Conservation (phyloP, 202 grass and related monocot species). For the Musa balbisiana region DNA sequence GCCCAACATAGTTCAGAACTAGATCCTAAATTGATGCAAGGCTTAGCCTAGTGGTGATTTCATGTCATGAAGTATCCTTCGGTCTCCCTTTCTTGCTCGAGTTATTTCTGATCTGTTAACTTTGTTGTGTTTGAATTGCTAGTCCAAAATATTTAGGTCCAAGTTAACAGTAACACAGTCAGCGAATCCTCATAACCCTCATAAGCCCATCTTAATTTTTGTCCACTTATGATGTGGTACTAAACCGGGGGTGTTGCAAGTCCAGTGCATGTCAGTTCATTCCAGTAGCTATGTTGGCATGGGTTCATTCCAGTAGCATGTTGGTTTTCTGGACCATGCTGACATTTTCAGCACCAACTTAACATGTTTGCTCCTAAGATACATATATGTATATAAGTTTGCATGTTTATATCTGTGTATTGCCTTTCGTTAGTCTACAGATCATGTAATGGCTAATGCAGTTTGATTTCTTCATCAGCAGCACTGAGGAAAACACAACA, state of each 20-base stretch:
- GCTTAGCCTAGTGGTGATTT: no score
- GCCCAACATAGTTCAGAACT: no score
- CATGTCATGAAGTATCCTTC: no score
- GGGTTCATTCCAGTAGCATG: background rate
- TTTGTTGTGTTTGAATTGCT: no score
- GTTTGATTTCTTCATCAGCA: background rate
- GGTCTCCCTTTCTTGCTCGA: no score
- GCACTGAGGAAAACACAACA: constrained; percentile 27
- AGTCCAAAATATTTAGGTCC: no score
- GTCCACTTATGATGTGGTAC: no score
- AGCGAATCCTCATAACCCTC: no score
- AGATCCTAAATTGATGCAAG: no score
- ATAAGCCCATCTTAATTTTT: no score
- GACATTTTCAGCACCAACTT: background rate
- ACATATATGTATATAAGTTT: background rate
- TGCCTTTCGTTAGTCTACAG: background rate
- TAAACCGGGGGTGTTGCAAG: background rate
- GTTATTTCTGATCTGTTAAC: no score
- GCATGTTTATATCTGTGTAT: background rate
- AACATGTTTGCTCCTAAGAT: background rate
- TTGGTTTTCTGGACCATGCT: background rate
- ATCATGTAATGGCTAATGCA: background rate
- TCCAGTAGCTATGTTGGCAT: background rate
- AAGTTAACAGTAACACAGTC: no score
- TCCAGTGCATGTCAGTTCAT: background rate